Evolutionary conservation across 192 early-diverging fungal genomes (phyloP).

Genomic region (Physocladia obscura): DNA sequence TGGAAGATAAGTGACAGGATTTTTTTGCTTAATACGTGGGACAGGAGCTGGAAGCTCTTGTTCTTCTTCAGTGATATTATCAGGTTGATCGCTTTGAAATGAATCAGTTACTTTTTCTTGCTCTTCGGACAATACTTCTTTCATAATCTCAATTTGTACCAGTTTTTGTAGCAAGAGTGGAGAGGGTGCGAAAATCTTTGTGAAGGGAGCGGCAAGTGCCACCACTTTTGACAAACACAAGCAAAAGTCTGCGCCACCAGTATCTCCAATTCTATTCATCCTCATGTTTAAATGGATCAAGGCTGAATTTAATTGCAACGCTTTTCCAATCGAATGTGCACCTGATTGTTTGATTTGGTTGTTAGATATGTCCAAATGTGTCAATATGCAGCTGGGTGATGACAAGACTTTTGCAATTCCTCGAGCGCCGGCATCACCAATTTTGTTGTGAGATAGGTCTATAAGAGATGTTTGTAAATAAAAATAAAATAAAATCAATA

Average conservation of each 20-base stretch:
- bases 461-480: not conserved
- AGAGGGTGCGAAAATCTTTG: not conserved
- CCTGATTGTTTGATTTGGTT: slow-evolving; percentile 45
- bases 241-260: slow-evolving; percentile 37
- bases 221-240: slow-evolving; percentile 23
- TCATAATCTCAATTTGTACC: not conserved
- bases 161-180: not conserved
- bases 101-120: not conserved
- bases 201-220: slow-evolving; percentile 26
- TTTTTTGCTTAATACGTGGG: not conserved
- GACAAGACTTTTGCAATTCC: slow-evolving; percentile 47
- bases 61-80: not conserved
- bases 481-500: not conserved
- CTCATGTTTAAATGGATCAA: slow-evolving; percentile 36
- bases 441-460: slow-evolving; percentile 56
- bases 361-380: slow-evolving; percentile 40
- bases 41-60: not conserved
- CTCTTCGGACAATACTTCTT: not conserved
- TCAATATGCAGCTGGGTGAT: slow-evolving; percentile 25
- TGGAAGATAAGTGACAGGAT: not conserved
- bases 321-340: slow-evolving; percentile 34
- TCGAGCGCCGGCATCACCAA: slow-evolving; percentile 44
- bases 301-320: slow-evolving; percentile 32
- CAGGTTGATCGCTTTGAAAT: not conserved
- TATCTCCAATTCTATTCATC: slow-evolving; percentile 43